phyloP scores from a whole-genome alignment of 177 flowering plant genomes.

The Tripterygium wilfordii region DNA sequence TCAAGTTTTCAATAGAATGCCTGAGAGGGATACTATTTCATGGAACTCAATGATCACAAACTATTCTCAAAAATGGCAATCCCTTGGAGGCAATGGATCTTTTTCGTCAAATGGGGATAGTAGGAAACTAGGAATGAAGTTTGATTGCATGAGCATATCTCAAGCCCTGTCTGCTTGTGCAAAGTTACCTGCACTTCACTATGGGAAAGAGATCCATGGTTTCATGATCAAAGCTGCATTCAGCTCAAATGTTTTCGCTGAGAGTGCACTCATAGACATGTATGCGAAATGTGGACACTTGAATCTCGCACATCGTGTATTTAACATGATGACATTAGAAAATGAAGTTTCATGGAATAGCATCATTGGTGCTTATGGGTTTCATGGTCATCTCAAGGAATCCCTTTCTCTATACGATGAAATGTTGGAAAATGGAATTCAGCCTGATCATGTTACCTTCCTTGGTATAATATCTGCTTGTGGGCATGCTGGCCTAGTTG shows the following conservation, averaged over 20 bases:
- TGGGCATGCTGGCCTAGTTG: slow-evolving; percentile 64
- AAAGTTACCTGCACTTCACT: no score
- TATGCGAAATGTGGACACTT: slow-evolving; percentile 65
- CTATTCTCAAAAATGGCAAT: no score
- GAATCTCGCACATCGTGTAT: slow-evolving; percentile 47
- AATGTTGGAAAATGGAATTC: slow-evolving; percentile 44
- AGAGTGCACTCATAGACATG: slow-evolving; percentile 61
- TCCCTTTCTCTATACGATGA: slow-evolving; percentile 40
- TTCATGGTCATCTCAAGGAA: slow-evolving; percentile 53
- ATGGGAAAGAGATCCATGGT: no score
- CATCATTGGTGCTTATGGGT: slow-evolving; percentile 81
- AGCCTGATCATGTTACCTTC: slow-evolving; percentile 75
- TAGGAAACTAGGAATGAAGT: no score
- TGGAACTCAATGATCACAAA: no score
- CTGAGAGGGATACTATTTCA: no score
- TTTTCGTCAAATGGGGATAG: no score
- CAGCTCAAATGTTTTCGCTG: slow-evolving; percentile 37
- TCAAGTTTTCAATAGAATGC: no score
- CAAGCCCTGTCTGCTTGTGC: no score
- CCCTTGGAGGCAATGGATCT: no score
- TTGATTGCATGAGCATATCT: no score
- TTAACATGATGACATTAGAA: slow-evolving; percentile 50
- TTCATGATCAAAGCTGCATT: slow-evolving; percentile 35
- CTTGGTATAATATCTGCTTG: slow-evolving; percentile 72
- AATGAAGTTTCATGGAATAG: slow-evolving; percentile 86